Conservation (phyloP, 208 protist species). For the Leishmania tarentolae region DNA sequence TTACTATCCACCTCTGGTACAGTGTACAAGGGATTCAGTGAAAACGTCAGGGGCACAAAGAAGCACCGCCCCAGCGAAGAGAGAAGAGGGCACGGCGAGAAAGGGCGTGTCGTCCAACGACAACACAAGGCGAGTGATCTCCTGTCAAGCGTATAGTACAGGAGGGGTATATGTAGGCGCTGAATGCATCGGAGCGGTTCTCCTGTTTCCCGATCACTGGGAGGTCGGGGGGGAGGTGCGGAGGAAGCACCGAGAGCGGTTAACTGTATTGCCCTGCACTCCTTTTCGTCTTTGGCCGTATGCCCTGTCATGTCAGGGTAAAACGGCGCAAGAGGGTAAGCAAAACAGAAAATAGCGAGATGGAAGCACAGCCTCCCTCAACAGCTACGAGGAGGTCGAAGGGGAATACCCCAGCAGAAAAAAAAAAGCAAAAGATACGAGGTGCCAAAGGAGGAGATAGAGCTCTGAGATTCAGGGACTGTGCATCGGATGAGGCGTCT, state of each 20-base stretch:
- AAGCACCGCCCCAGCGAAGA: not conserved
- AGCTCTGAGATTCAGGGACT: not conserved
- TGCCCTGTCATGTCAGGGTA: not conserved
- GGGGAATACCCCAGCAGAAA: not conserved
- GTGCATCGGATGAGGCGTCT: not conserved
- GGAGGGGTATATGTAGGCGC: not conserved
- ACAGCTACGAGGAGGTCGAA: not conserved
- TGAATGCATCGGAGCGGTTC: not conserved
- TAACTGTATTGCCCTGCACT: not conserved
- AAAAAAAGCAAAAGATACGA: not conserved
- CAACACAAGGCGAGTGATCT: not conserved
- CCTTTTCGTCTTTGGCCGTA: not conserved
- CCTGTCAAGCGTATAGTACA: not conserved
- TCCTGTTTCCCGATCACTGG: not conserved
- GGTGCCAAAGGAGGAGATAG: not conserved
- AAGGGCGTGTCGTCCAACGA: not conserved
- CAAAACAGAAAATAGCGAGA: not conserved
- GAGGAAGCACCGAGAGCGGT: not conserved
- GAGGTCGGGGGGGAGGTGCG: not conserved
- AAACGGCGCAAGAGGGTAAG: not conserved
- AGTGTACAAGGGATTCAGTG: not conserved
- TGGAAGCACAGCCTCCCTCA: not conserved
- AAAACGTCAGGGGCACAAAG: not conserved
- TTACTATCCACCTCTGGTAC: not conserved
- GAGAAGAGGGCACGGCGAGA: not conserved